Base-by-base conservation (phyloP, 169 alveolate genomes). In the Cystoisospora suis region DNA sequence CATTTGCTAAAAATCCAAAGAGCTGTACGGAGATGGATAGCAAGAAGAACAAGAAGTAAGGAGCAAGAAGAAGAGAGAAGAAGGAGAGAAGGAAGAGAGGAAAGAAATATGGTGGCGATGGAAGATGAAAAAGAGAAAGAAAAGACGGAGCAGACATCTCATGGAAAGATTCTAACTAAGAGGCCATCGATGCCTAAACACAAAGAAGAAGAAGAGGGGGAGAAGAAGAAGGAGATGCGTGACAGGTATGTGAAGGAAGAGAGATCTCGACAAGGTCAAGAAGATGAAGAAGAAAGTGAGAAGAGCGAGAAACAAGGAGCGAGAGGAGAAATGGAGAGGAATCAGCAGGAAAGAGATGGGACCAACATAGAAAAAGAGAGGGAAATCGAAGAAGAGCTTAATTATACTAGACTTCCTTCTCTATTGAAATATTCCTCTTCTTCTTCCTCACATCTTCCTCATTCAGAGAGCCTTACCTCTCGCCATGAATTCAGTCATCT, bases 1-100 rank as follows among this genome's bases (percentile, higher is more conserved):
- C 75, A 81, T 12, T n/a, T 81, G 47, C 32, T 15, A 27, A 27
- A 45, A 15, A n/a, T 81, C 38, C 88, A 81, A 36, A 15, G 88
- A 29, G 88, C 75, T 12, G 42, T 27, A 1, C 46, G 87, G 12
- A 29, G 87, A 12, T 77, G 87, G 87, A 61, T 77, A 44, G 59
- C 59, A n/a, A 29, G 77, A 65, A 29, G 36, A 9, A 65, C 44
- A 32, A 20, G 77, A 29, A 0, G 17, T 40, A 20, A 32, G 7
- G 36, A 29, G 44, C 23, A 40, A 32, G 42, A 29, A 20, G 27
- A 65, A 65, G 42, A 1, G 0, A 27, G 77, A 32, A 40, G 1
- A 20, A 1, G 77, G 7, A 20, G 77, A 9, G 36, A 38, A 61
- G 75, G 36, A n/a, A 29, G 75, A 61, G 42, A 20, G 34, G n/a